Conservation (phyloP, 1,284 basidiomycete species). For the Trametes sp. region DNA sequence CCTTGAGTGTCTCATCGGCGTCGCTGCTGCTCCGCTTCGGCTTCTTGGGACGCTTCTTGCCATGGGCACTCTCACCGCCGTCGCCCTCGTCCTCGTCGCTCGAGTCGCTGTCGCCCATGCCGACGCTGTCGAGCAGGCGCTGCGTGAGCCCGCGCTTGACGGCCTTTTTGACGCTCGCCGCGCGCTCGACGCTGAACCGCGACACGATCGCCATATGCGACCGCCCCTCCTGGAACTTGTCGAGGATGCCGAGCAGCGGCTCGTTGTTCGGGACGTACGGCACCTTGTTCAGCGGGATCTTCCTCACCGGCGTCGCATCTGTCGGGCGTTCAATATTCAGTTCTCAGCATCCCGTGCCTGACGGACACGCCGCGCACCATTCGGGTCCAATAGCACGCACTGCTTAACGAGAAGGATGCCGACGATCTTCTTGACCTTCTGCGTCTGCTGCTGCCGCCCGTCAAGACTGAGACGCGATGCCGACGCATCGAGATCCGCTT, state of each 20-base stretch:
- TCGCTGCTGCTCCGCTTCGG: conserved; percentile 41
- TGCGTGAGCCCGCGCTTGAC: conserved; percentile 78
- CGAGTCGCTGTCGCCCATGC: conserved; percentile 66
- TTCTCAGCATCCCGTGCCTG: neutral
- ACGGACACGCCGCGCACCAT: conserved; percentile 53
- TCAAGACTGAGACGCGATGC: conserved; percentile 28
- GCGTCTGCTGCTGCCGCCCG: conserved; percentile 37
- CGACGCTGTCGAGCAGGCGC: conserved; percentile 67
- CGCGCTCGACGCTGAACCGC: conserved; percentile 57
- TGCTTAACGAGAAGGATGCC: conserved; percentile 85
- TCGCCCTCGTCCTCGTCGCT: conserved; percentile 47
- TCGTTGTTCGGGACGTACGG: conserved; percentile 89
- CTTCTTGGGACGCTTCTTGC: conserved; percentile 31
- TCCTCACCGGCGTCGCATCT: conserved; percentile 82
- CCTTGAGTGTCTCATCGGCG: conserved; percentile 45
- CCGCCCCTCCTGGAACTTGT: conserved; percentile 91
- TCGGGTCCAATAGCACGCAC: conserved; percentile 89
- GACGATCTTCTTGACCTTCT: conserved; percentile 78
- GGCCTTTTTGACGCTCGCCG: conserved; percentile 70
- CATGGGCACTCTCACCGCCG: conserved; percentile 36
- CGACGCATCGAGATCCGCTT: conserved; percentile 25
- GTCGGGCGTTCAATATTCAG: conserved; percentile 4
- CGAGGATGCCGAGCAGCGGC: conserved; percentile 85
- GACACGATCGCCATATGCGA: conserved; percentile 93
- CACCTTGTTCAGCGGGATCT: conserved; percentile 85